phyloP scores from a whole-genome alignment of 768 basidiomycete genomes.

The Leucosporidium yakuticum region DNA sequence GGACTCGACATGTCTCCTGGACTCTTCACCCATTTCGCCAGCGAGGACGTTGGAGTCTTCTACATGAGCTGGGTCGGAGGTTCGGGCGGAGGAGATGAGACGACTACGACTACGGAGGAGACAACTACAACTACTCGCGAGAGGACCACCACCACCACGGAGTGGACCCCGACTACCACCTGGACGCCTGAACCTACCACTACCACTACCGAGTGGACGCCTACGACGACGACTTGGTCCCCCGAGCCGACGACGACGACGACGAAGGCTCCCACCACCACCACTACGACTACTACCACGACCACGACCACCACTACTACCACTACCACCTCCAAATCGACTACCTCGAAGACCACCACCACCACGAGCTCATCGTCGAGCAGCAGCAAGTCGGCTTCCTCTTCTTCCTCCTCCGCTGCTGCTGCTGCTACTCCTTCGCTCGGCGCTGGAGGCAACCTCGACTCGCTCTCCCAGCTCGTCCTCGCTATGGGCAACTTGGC shows the following conservation, averaged over 20 bases:
- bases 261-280: constrained; percentile 2
- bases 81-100: background rate
- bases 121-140: constrained; percentile 11
- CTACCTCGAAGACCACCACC: background rate
- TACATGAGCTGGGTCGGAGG: constrained; percentile 45
- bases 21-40: constrained; percentile 50
- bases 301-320: background rate
- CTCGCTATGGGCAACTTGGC: constrained; percentile 27
- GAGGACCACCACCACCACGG: constrained; percentile 4
- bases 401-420: no score
- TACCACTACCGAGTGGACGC: constrained; percentile 4
- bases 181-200: constrained; percentile 1
- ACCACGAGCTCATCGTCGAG: background rate
- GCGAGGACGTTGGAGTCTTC: constrained; percentile 44
- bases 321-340: no score
- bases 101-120: constrained; percentile 5
- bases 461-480: constrained; percentile 28
- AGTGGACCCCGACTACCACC: constrained; percentile 4
- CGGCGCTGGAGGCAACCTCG: constrained; percentile 22
- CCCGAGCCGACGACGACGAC: constrained; percentile 10
- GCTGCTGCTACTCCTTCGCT: no score
- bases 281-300: constrained; percentile 6
- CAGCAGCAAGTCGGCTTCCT: background rate
- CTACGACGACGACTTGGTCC: constrained; percentile 11
- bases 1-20: constrained; percentile 51